phyloP scores from a whole-genome alignment of 345 rosid species.

The Boechera divaricarpa region DNA sequence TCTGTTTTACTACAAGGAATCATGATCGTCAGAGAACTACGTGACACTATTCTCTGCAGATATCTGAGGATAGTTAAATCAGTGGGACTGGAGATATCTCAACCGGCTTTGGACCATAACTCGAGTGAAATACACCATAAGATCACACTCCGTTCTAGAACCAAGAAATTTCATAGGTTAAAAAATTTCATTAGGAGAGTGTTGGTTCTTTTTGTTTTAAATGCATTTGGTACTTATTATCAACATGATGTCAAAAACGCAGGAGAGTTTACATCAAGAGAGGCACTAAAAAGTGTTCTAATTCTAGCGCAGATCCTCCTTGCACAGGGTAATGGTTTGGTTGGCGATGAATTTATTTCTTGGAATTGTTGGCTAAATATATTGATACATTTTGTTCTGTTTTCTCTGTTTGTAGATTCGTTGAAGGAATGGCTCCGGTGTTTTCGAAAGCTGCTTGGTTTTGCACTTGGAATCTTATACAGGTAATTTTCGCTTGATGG shows the following conservation, averaged over 20 bases:
- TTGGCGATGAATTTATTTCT: not conserved
- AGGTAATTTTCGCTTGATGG: conserved; percentile 50
- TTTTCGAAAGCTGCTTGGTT: conserved; percentile 98
- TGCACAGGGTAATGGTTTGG: conserved; percentile 79
- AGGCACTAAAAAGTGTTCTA: conserved; percentile 58
- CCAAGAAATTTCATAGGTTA: conserved; percentile 76
- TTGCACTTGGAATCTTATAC: conserved; percentile 99
- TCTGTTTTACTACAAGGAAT: not conserved
- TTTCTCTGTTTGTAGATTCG: conserved; percentile 63
- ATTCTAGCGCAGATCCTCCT: conserved; percentile 87
- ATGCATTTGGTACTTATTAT: conserved; percentile 19
- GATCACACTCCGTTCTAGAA: conserved; percentile 80
- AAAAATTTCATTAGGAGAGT: not conserved
- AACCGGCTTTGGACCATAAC: conserved; percentile 91
- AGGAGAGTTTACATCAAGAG: conserved; percentile 41
- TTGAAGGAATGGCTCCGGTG: conserved; percentile 99
- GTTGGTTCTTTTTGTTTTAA: not conserved
- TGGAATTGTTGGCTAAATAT: not conserved
- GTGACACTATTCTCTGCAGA: conserved; percentile 48
- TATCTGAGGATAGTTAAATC: conserved; percentile 77
- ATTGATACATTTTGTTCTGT: conserved; percentile 2
- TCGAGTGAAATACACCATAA: conserved; percentile 93
- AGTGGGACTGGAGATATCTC: conserved; percentile 93
- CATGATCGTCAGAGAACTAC: not conserved
- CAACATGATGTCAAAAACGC: conserved; percentile 24